A percentile compares a stretch with the other conserved stretches of the same genome.
Evolutionary conservation across 2,329 filamentous ascomycete genomes (phyloP).

Genomic region (Aspergillus sp.): DNA sequence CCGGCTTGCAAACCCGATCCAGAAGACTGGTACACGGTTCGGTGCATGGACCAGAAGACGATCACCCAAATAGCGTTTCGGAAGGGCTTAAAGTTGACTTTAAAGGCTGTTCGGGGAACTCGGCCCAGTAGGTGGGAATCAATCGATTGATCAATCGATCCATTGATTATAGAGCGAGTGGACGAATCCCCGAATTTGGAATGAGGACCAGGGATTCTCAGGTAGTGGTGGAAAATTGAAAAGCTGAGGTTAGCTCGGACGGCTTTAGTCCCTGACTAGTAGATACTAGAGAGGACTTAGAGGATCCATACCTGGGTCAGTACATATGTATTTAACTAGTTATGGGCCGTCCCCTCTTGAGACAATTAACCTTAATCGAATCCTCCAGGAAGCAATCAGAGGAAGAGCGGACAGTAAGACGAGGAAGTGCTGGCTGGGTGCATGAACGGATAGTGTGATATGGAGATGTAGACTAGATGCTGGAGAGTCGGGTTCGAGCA

Average conservation of each 20-base stretch:
- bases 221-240: neutral
- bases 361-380: conserved; percentile 5
- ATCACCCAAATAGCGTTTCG: conserved; percentile 11
- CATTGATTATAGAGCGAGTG: neutral
- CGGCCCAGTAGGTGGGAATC: conserved; percentile 1
- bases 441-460: neutral
- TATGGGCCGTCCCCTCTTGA: neutral
- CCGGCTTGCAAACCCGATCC: neutral
- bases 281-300: neutral
- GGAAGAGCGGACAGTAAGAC: neutral
- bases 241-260: neutral
- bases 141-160: neutral
- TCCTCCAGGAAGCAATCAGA: neutral
- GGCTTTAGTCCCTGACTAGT: neutral
- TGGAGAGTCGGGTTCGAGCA: neutral
- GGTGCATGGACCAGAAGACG: conserved; percentile 10
- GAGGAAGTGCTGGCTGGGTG: neutral
- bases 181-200: conserved; percentile 1
- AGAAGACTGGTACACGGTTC: neutral
- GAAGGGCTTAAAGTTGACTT: conserved; percentile 7
- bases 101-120: conserved; percentile 4
- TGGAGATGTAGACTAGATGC: neutral
- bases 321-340: neutral
- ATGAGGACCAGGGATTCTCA: neutral
- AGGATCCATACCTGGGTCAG: neutral